Percentiles rank a stretch among this genome's conserved stretches.
Evolutionary conservation across 371 early-diverging fungal species (phyloP).

Genomic region (Quaeritorhiza haematococci): DNA sequence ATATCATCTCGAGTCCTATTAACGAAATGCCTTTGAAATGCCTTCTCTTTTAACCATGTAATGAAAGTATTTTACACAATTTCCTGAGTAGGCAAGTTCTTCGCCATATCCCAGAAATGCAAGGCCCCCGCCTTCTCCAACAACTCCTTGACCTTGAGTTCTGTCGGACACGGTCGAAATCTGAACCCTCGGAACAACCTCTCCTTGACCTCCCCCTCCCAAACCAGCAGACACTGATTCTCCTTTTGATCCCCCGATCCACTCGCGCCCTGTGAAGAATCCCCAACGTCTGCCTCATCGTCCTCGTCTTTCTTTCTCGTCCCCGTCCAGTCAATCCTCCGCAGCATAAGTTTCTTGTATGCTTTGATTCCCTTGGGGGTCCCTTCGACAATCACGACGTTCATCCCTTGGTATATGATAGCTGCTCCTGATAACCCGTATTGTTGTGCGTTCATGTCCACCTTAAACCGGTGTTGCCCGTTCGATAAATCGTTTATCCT

Average conservation of each 20-base stretch:
- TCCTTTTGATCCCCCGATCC: constrained; percentile 33
- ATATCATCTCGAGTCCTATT: too few relatives aligned
- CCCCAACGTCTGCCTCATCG: constrained; percentile 32
- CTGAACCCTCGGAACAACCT: constrained; percentile 74
- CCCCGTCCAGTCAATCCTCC: constrained; percentile 86
- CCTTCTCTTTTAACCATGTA: too few relatives aligned
- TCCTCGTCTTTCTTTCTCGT: constrained; percentile 18
- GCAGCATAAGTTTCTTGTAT: constrained; percentile 93
- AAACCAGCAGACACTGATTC: constrained; percentile 82
- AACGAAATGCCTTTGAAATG: too few relatives aligned
- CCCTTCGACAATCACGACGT: constrained; percentile 89
- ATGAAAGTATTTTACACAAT: too few relatives aligned
- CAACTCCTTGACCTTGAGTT: constrained; percentile 64
- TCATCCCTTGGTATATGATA: constrained; percentile 65
- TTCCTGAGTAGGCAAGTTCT: constrained; percentile 27
- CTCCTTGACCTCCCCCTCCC: constrained; percentile 84
- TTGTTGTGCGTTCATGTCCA: constrained; percentile 84
- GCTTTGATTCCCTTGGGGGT: constrained; percentile 81
- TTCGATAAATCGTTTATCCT: constrained; percentile 72
- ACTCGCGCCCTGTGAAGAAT: constrained; percentile 21
- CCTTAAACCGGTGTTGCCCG: constrained; percentile 79
- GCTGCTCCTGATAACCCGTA: constrained; percentile 76
- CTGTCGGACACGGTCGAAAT: constrained; percentile 69
- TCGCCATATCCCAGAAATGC: constrained; percentile 83
- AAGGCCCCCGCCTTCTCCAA: constrained; percentile 63